A percentile compares a stretch with the other conserved stretches of the same genome.
These are phyloP conservation scores for Galerina sulciceps DNA, from an alignment of 768 basidiomycete genomes.

Conservation along the genomic window DNA sequence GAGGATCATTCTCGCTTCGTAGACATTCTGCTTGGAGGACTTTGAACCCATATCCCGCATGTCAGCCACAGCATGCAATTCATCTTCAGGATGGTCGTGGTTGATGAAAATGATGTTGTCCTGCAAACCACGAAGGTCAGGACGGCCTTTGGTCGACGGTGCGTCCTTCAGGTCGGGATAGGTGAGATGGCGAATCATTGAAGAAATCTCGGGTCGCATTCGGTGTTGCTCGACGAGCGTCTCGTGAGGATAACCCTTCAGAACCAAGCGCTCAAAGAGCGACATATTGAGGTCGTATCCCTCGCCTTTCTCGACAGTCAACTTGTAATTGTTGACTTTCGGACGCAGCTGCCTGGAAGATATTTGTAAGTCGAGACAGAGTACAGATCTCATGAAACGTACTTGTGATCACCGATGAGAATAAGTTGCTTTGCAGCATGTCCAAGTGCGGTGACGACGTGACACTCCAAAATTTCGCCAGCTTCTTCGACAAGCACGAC, in stretches of 20 bases:
- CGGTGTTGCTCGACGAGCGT: constrained; percentile 65
- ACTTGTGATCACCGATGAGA: constrained; percentile 79
- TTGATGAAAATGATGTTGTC: constrained; percentile 66
- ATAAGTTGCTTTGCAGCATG: constrained; percentile 53
- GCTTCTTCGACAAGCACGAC: constrained; percentile 74
- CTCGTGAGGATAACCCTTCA: constrained; percentile 63
- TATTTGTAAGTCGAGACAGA: neutral
- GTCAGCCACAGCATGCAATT: constrained; percentile 43
- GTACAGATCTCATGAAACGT: constrained; percentile 21
- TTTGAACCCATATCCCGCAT: constrained; percentile 47
- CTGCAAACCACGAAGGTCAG: constrained; percentile 55
- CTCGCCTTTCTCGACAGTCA: constrained; percentile 71
- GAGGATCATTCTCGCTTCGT: constrained; percentile 65
- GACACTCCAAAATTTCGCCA: constrained; percentile 73
- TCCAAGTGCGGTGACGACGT: constrained; percentile 62
- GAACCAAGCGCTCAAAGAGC: constrained; percentile 70
- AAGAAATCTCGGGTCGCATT: constrained; percentile 77
- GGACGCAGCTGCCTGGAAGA: constrained; percentile 66
- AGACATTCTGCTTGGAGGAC: constrained; percentile 64
- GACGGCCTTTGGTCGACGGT: constrained; percentile 49
- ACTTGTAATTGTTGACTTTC: constrained; percentile 65
- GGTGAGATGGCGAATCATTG: constrained; percentile 61
- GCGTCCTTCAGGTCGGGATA: constrained; percentile 70
- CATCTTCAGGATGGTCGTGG: constrained; percentile 60
- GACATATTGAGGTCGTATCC: constrained; percentile 72